A percentile compares a stretch with the other conserved stretches of the same genome.
Evolutionary conservation across 1,284 basidiomycete species (phyloP).

Genomic region (Albatrellus sp.): DNA sequence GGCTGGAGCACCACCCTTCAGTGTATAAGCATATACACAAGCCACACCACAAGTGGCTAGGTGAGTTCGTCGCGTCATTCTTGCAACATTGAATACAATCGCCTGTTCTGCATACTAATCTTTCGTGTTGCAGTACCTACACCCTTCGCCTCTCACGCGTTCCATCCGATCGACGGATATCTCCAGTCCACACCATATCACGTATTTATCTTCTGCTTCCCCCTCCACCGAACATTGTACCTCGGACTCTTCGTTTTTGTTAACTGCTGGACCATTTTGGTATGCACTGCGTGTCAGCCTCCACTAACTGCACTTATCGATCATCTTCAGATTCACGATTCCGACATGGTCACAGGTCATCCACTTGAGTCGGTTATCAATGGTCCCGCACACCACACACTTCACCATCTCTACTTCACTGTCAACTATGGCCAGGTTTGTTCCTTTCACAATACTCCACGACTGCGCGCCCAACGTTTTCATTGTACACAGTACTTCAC

Average conservation of each 20-base stretch:
- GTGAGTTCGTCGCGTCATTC: conserved; percentile 37
- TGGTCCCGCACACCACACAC: conserved; percentile 93
- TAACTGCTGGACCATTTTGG: conserved; percentile 87
- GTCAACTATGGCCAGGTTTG: conserved; percentile 85
- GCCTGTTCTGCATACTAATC: conserved; percentile 2
- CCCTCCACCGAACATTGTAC: conserved; percentile 77
- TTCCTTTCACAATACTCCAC: conserved; percentile 14
- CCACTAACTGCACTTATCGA: neutral
- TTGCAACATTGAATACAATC: neutral
- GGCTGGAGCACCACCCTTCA: conserved; percentile 78
- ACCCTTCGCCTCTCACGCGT: conserved; percentile 93
- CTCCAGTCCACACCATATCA: conserved; percentile 93
- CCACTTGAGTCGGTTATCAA: conserved; percentile 88
- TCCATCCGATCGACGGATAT: conserved; percentile 95
- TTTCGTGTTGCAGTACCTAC: conserved; percentile 64
- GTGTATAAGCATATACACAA: conserved; percentile 91
- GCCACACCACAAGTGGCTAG: conserved; percentile 96
- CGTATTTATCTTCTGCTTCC: conserved; percentile 85
- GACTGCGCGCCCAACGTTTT: neutral
- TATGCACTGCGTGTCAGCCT: conserved; percentile 21
- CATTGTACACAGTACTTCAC: conserved; percentile 76
- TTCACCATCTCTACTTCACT: conserved; percentile 94
- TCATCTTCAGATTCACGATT: conserved; percentile 78
- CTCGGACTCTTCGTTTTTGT: conserved; percentile 78
- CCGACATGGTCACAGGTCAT: conserved; percentile 98